A percentile compares a stretch with the other conserved stretches of the same genome.
Evolutionary conservation across 2,329 filamentous ascomycete genomes (phyloP).

Genomic region (Arachnopeziza araneosa): DNA sequence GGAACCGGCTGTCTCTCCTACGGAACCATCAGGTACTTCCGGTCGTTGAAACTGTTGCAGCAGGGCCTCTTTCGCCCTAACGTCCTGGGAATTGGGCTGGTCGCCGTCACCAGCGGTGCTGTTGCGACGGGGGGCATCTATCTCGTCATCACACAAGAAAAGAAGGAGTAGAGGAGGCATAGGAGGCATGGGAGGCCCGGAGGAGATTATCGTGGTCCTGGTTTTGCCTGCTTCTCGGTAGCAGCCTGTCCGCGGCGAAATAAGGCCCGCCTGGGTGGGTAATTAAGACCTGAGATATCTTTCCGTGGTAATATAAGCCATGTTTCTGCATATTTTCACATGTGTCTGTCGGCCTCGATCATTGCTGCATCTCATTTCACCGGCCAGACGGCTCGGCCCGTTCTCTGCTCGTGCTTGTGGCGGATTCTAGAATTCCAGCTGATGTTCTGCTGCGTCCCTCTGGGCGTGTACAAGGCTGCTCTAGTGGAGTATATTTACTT

Average conservation of each 20-base stretch:
- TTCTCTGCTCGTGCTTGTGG: neutral
- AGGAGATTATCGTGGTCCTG: neutral
- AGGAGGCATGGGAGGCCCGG: neutral
- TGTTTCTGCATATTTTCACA: neutral
- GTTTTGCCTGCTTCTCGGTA: neutral
- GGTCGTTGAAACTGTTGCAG: slow-evolving; percentile 37
- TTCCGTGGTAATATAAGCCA: neutral
- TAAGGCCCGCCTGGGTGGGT: neutral
- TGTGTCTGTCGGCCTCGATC: neutral
- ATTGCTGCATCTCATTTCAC: neutral
- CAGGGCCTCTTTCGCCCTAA: slow-evolving; percentile 50
- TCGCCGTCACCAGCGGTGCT: slow-evolving; percentile 60
- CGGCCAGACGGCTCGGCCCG: neutral
- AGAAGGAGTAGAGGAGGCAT: slow-evolving; percentile 1
- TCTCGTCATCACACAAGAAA: slow-evolving; percentile 17
- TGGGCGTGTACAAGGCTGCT: neutral
- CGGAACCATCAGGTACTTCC: slow-evolving; percentile 43
- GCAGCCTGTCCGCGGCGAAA: neutral
- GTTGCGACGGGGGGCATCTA: slow-evolving; percentile 18
- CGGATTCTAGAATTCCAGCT: neutral
- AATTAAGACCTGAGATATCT: neutral
- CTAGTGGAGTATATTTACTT: neutral
- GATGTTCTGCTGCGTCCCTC: neutral
- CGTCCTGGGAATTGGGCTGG: slow-evolving; percentile 72
- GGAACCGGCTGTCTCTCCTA: slow-evolving; percentile 42